A percentile compares a stretch with the other conserved stretches of the same genome.
Conservation (phyloP, 2,329 filamentous ascomycete genomes). For the Phaeosphaeriaceae sp. region DNA sequence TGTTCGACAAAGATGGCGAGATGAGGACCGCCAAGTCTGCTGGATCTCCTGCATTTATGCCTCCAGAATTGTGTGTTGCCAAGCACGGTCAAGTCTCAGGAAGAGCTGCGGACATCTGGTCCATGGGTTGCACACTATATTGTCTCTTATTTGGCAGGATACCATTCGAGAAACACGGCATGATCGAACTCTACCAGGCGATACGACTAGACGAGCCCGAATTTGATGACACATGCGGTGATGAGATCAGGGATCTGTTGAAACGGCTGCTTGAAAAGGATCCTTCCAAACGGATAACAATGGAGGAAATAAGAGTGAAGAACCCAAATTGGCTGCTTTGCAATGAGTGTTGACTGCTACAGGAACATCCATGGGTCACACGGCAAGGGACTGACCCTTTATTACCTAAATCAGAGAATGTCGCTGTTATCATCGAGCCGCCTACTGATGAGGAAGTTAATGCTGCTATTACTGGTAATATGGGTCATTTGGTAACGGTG, state of each 20-base stretch:
- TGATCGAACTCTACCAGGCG: conserved; percentile 87
- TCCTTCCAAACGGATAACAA: conserved; percentile 79
- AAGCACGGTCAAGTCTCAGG: conserved; percentile 89
- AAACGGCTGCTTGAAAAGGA: conserved; percentile 80
- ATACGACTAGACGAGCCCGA: conserved; percentile 75
- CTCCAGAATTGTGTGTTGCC: conserved; percentile 87
- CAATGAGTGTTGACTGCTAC: conserved; percentile 16
- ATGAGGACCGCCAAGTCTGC: conserved; percentile 95
- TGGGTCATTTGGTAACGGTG: conserved; percentile 84
- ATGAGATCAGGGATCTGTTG: conserved; percentile 78
- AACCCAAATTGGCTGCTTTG: background rate
- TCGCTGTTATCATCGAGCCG: conserved; percentile 75
- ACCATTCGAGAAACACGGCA: conserved; percentile 79
- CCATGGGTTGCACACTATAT: conserved; percentile 94
- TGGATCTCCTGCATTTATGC: conserved; percentile 91
- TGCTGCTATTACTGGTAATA: conserved; percentile 86
- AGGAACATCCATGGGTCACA: conserved; percentile 96
- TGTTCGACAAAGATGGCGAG: conserved; percentile 86
- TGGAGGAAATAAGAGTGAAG: conserved; percentile 80
- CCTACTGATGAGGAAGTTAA: conserved; percentile 92
- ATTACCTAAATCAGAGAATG: conserved; percentile 84
- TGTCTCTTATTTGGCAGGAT: conserved; percentile 88
- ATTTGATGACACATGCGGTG: conserved; percentile 68
- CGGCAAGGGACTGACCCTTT: conserved; percentile 77
- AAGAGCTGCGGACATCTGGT: conserved; percentile 94